These are phyloP conservation scores for Corylus americana DNA, from an alignment of 306 rosid species.

Conservation along the genomic window DNA sequence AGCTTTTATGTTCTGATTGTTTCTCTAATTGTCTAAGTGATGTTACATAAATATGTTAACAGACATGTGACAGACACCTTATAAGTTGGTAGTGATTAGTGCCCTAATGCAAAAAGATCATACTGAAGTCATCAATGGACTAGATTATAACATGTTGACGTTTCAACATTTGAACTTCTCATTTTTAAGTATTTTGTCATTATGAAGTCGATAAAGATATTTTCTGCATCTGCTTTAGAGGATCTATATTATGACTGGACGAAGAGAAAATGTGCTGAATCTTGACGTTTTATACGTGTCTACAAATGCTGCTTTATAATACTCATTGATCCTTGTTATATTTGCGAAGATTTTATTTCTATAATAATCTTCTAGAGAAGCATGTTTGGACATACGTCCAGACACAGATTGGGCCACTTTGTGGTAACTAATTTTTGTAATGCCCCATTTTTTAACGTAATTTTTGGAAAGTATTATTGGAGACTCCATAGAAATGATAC, in stretches of 20 bases:
- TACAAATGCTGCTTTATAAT: not conserved
- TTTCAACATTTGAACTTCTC: not conserved
- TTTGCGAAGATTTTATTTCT: not conserved
- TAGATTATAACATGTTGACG: not conserved
- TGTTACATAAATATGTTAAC: not conserved
- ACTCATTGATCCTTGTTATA: not conserved
- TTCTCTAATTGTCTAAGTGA: not conserved
- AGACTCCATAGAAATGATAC: not conserved
- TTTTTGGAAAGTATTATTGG: not conserved
- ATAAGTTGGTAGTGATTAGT: not conserved
- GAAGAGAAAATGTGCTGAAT: slow-evolving; percentile 7
- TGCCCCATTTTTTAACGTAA: not conserved
- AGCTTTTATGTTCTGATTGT: not conserved
- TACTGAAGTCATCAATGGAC: not conserved
- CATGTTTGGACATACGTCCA: not conserved
- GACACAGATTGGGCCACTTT: not conserved
- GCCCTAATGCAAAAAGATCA: not conserved
- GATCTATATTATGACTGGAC: not conserved
- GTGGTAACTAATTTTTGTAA: not conserved
- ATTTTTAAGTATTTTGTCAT: not conserved
- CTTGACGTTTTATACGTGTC: not conserved
- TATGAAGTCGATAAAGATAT: not conserved
- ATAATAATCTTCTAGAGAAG: not conserved
- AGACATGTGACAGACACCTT: not conserved
- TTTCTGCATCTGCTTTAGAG: not conserved